Conservation (phyloP, 2,329 filamentous ascomycete genomes). For the Fusarium torulosum region DNA sequence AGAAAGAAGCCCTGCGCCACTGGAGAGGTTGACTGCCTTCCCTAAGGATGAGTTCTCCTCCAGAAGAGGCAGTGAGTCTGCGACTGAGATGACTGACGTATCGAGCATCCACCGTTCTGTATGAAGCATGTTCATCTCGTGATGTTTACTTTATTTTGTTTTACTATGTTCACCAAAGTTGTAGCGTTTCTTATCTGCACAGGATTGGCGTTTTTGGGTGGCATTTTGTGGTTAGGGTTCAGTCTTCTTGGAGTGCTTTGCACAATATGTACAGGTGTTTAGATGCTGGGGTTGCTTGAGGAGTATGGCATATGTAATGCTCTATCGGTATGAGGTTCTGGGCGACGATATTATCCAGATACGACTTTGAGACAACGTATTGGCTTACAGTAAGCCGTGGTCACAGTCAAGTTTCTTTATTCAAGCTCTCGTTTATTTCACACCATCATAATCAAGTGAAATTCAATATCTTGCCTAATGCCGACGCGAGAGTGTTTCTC, state of each 20-base stretch:
- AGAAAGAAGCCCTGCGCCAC: conserved; percentile 56
- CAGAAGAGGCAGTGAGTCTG: conserved; percentile 55
- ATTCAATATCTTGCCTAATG: not conserved
- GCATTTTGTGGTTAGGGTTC: conserved; percentile 22
- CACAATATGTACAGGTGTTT: conserved; percentile 3
- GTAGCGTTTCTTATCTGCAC: not conserved
- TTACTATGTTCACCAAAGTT: not conserved
- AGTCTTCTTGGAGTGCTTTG: not conserved
- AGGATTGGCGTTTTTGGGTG: conserved; percentile 22
- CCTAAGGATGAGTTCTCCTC: conserved; percentile 48
- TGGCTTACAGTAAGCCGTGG: not conserved
- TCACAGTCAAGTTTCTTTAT: not conserved
- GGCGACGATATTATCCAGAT: not conserved
- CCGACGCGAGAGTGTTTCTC: not conserved
- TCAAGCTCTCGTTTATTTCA: not conserved
- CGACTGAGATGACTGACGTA: conserved; percentile 54
- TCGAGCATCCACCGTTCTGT: conserved; percentile 39
- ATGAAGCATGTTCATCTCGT: conserved; percentile 1
- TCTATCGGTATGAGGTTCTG: not conserved
- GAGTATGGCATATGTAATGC: not conserved
- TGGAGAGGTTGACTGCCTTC: conserved; percentile 50
- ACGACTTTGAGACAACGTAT: not conserved
- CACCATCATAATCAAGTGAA: not conserved
- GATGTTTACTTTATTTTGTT: not conserved
- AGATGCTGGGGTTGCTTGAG: not conserved